Evolutionary conservation across 768 basidiomycete species (phyloP), one percentile per base, ranked within the genome.

Genomic region (Crepidotus variabilis): DNA sequence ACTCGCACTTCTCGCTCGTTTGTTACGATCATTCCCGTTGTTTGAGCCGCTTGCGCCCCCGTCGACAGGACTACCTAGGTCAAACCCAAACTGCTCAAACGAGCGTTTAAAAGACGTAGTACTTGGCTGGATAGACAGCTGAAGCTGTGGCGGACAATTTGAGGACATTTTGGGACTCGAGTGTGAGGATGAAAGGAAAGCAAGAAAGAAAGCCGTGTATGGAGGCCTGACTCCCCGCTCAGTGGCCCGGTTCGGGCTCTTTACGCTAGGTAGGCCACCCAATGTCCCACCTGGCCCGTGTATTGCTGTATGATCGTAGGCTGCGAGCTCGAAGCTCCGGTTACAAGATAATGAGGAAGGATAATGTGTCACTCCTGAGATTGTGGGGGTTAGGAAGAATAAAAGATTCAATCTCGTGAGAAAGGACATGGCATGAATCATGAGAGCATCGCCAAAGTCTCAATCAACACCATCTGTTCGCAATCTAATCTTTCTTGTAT

Each of bases 71-170:
- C 78, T 78, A 18, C 80, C 80, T 46, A 83, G 69, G 70, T 84
- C 81, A 57, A 82, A 79, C 28, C 80, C 81, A 59, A 79, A 82
- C 62, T 83, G 76, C 54, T 82, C 75, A 65, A 85, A 85, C 13
- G 82, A 81, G 47, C 83, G 76, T 62, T 85, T 85, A 72, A 85
- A 84, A 16, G 81, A 82, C 0, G 79, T 78, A 1, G 79, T 74
- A 54, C 66, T 75, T 1, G 76, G 61, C n/a, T 80, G 75, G 7
- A 83, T 68, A n/a, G 78, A 71, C 14, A 84, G 76, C 36, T 80
- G 78, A 2, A 83, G 72, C 57, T 83, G 81, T 6, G 82, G 81
- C 24, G 82, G 55, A 23, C 54, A 55, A 35, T 35, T 55, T 3
- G 55, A 51, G 28, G 55, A 51, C 55, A 56, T 56, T 35, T 13